Percentiles rank a stretch among this genome's conserved stretches.
Conservation (phyloP, 495 filamentous ascomycete genomes). For the Aspergillus funiculosus region DNA sequence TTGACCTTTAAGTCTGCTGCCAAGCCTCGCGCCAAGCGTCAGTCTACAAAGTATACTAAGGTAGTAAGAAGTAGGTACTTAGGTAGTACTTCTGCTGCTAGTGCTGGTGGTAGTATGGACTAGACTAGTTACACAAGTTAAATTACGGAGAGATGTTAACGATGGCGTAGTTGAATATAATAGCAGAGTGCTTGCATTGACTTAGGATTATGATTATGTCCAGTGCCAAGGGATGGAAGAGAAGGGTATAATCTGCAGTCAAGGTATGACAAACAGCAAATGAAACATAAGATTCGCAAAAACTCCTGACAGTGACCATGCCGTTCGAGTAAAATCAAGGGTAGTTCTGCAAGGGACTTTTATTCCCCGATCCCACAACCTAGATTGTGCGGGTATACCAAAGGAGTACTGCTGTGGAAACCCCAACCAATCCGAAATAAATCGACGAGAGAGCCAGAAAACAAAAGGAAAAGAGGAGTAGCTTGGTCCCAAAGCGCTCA, state of each 20-base stretch:
- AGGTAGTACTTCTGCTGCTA: too few species aligned
- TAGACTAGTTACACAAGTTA: too few species aligned
- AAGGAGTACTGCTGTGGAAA: slow-evolving; percentile 3
- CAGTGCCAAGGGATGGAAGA: neutral
- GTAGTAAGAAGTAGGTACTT: too few species aligned
- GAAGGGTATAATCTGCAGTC: slow-evolving; percentile 9
- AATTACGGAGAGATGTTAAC: neutral
- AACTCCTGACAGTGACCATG: neutral
- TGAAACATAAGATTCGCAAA: neutral
- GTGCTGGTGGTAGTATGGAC: too few species aligned
- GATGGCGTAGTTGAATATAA: neutral
- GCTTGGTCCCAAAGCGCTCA: neutral
- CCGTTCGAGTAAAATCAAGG: neutral
- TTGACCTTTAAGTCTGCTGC: slow-evolving; percentile 13
- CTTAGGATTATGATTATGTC: slow-evolving; percentile 3
- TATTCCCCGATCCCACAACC: neutral
- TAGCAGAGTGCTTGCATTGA: slow-evolving; percentile 10
- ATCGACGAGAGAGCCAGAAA: neutral
- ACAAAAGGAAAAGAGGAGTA: neutral
- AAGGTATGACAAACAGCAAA: neutral
- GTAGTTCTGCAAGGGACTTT: slow-evolving; percentile 8
- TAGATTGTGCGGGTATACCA: neutral
- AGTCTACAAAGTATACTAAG: too few species aligned
- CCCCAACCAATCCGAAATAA: neutral
- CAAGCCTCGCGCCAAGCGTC: too few species aligned